Evolutionary conservation across 192 early-diverging fungal genomes (phyloP).

Genomic region (Linnemannia hyalina): DNA sequence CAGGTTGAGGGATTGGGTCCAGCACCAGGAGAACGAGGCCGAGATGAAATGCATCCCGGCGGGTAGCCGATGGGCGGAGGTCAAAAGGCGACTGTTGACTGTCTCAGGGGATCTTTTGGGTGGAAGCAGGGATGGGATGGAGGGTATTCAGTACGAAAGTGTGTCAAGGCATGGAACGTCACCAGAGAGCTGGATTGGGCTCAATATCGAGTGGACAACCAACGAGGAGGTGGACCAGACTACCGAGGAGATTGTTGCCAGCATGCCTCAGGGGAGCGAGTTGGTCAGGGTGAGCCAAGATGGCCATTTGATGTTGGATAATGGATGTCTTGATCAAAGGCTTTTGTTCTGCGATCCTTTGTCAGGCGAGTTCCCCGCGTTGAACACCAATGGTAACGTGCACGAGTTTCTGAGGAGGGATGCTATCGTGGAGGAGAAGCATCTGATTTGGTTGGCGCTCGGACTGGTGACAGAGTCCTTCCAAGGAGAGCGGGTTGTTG

Average conservation of each 20-base stretch:
- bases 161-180: neutral
- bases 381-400: constrained; percentile 22
- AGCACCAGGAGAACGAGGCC: constrained; percentile 24
- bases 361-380: neutral
- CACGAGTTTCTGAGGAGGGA: constrained; percentile 13
- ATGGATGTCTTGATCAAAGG: constrained; percentile 27
- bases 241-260: constrained; percentile 9
- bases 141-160: neutral
- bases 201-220: constrained; percentile 51
- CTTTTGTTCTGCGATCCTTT: constrained; percentile 21
- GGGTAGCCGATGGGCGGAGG: constrained; percentile 20
- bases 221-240: constrained; percentile 15
- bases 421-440: constrained; percentile 38
- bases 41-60: constrained; percentile 5
- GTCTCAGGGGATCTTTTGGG: neutral
- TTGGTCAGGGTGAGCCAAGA: constrained; percentile 35
- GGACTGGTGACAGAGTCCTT: constrained; percentile 37
- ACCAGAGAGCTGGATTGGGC: neutral
- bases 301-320: constrained; percentile 36
- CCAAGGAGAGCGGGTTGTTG: constrained; percentile 1
- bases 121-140: neutral
- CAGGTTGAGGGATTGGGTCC: constrained; percentile 17
- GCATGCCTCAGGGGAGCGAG: constrained; percentile 24
- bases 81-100: constrained; percentile 25
- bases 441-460: constrained; percentile 45